Conservation (phyloP, 805 yeast species). For the Suhomyces vadensis region DNA sequence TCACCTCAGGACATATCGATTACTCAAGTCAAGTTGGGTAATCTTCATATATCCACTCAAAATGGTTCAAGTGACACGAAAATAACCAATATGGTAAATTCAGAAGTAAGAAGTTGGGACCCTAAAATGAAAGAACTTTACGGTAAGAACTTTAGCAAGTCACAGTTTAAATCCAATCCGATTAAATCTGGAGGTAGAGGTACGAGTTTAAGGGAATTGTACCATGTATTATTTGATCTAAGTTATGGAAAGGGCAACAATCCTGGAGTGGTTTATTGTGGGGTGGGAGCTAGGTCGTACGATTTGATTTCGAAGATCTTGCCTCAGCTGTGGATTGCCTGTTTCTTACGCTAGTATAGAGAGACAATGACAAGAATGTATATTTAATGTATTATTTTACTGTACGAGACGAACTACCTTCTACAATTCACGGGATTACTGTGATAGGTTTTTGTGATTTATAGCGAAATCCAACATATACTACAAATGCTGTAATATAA, state of each 20-base stretch:
- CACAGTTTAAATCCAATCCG: constrained; percentile 33
- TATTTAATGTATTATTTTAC: neutral
- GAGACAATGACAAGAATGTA: neutral
- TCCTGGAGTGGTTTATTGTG: constrained; percentile 41
- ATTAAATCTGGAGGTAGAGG: constrained; percentile 31
- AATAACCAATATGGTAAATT: constrained; percentile 29
- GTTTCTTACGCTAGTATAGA: constrained; percentile 18
- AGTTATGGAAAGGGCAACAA: constrained; percentile 23
- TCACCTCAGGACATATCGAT: constrained; percentile 35
- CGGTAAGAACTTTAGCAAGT: constrained; percentile 29
- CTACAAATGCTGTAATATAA: too few relatives aligned
- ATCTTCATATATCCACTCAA: constrained; percentile 32
- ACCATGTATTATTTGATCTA: constrained; percentile 43
- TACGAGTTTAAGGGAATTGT: constrained; percentile 35
- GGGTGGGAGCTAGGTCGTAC: constrained; percentile 43
- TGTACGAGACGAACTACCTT: too few relatives aligned
- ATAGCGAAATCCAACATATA: too few relatives aligned
- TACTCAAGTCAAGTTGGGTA: constrained; percentile 44
- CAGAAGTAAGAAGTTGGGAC: constrained; percentile 43
- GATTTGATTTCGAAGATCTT: constrained; percentile 33
- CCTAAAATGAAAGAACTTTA: constrained; percentile 36
- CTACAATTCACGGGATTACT: too few relatives aligned
- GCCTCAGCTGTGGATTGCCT: constrained; percentile 33
- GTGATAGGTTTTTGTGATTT: too few relatives aligned
- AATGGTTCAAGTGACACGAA: constrained; percentile 19